phyloP scores from a whole-genome alignment of 1,139 yeast species.

The Petasospora fabianii region DNA sequence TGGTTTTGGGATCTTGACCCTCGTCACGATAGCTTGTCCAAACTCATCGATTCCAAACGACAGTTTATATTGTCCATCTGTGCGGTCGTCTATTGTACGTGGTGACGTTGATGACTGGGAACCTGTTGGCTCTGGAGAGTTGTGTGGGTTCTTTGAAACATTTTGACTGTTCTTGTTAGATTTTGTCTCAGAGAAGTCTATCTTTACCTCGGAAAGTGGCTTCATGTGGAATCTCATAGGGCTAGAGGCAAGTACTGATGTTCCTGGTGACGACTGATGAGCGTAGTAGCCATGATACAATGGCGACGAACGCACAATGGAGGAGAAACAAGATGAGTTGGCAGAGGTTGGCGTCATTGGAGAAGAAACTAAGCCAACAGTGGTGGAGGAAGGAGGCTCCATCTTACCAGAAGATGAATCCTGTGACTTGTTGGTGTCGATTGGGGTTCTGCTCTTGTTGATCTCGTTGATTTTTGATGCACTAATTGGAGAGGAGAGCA shows the following conservation, averaged over 20 bases:
- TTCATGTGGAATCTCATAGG: slow-evolving; percentile 26
- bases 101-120: background rate
- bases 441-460: slow-evolving; percentile 14
- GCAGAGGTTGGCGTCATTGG: slow-evolving; percentile 26
- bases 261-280: slow-evolving; percentile 23
- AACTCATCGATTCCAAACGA: slow-evolving; percentile 23
- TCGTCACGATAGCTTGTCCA: slow-evolving; percentile 25
- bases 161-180: background rate
- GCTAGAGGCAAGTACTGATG: slow-evolving; percentile 20
- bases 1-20: slow-evolving; percentile 9
- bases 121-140: slow-evolving; percentile 4
- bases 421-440: slow-evolving; percentile 1
- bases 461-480: slow-evolving; percentile 15
- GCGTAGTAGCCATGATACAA: slow-evolving; percentile 27
- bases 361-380: slow-evolving; percentile 16
- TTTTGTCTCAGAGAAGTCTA: too few relatives aligned
- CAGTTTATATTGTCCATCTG: slow-evolving; percentile 12
- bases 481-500: slow-evolving; percentile 26
- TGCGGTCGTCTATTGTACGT: background rate
- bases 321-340: slow-evolving; percentile 25
- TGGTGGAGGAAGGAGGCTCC: background rate
- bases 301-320: slow-evolving; percentile 28
- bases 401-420: slow-evolving; percentile 3
- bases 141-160: background rate
- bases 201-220: slow-evolving; percentile 22